Conservation (phyloP, 176 grass and related monocot genomes). For the Typha latifolia region DNA sequence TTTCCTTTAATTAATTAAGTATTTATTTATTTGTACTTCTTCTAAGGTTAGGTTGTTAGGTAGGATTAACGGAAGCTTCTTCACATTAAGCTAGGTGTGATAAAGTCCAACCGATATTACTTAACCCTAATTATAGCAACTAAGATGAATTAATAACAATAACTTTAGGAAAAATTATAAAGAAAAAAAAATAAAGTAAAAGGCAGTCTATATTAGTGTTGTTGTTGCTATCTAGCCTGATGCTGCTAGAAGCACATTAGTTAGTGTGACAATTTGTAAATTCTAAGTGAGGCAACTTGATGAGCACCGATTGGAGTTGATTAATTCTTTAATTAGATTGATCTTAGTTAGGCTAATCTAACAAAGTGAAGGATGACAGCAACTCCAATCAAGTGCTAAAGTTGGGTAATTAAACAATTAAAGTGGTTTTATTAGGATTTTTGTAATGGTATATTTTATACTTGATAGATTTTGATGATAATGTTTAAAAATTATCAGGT, state of each 20-base stretch:
- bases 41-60: neutral
- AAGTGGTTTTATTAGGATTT: neutral
- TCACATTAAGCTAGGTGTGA: neutral
- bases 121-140: too few relatives aligned
- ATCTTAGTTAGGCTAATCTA: neutral
- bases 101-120: too few relatives aligned
- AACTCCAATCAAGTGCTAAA: neutral
- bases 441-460: neutral
- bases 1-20: neutral
- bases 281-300: too few relatives aligned
- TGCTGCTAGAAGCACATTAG: too few relatives aligned
- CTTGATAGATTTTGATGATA: too few relatives aligned
- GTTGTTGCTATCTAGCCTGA: neutral
- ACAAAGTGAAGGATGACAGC: too few relatives aligned
- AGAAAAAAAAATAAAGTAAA: neutral
- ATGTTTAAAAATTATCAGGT: too few relatives aligned
- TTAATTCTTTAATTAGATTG: neutral
- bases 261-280: too few relatives aligned
- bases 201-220: neutral
- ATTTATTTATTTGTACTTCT: neutral
- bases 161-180: neutral
- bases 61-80: conserved; percentile 20
- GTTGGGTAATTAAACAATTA: neutral
- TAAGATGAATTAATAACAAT: neutral
- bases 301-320: neutral